Conservation (phyloP, 1,284 basidiomycete species). For the Xanthoconium separans region DNA sequence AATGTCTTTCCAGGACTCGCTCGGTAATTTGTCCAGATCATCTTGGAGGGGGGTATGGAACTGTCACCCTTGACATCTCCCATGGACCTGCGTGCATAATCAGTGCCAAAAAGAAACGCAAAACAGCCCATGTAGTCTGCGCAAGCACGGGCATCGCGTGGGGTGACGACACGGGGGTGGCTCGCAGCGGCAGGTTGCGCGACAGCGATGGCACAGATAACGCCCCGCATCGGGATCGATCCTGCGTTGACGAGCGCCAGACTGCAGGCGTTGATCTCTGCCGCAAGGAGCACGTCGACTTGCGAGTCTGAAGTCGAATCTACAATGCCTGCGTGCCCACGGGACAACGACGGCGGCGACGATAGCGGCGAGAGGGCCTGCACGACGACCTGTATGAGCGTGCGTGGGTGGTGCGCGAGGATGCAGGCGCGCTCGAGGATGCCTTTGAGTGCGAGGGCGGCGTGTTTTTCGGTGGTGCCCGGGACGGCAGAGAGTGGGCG, state of each 20-base stretch:
- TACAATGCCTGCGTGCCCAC: not conserved
- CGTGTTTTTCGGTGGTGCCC: conserved; percentile 62
- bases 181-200: conserved; percentile 34
- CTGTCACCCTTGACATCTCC: conserved; percentile 4
- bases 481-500: conserved; percentile 66
- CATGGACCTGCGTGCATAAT: not conserved
- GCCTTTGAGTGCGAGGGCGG: conserved; percentile 50
- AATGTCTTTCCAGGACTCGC: conserved; percentile 27
- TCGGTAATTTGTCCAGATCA: conserved; percentile 47
- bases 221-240: conserved; percentile 67
- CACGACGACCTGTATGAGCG: conserved; percentile 67
- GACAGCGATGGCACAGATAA: conserved; percentile 65
- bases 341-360: not conserved
- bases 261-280: conserved; percentile 66
- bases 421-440: conserved; percentile 60
- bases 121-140: conserved; percentile 47
- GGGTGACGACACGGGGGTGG: conserved; percentile 35
- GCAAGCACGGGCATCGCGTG: conserved; percentile 16
- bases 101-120: conserved; percentile 60
- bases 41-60: conserved; percentile 15
- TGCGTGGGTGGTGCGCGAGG: conserved; percentile 62
- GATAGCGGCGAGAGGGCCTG: conserved; percentile 45
- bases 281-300: conserved; percentile 42
- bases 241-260: conserved; percentile 65
- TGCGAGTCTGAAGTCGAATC: not conserved